Base-by-base conservation (phyloP, 345 rosid genomes). In the Arabis alpina region DNA sequence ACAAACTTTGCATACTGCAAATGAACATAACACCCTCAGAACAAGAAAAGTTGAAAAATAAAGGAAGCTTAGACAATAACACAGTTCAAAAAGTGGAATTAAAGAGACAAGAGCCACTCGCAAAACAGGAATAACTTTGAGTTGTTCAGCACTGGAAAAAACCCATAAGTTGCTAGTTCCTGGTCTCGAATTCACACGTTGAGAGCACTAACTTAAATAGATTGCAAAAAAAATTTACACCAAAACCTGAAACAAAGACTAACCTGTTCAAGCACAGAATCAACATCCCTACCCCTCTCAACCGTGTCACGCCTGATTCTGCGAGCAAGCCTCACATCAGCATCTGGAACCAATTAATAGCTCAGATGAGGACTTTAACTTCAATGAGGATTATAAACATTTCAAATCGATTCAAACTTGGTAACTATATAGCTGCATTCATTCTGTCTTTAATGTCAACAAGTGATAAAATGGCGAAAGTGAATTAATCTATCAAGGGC, bases 261-360 rank as follows among this genome's bases (percentile, higher is more conserved):
- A 69, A 87, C 98, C 93, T 92, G 98, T 79, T 92, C 98, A 79
- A 95, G 99, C 66, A 95, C 99, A 76, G 99, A 92, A 80, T 84
- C 79, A 60, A 95, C 70, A 66, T 92, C 99, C 83, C 99, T 82
- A 62, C 97, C 96, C 88, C 98, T 87, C 83, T 90, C 91, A 77
- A 92, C 94, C 0, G 92, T 95, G 76, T 95, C 99, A 76, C 99
- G 94, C 66, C 93, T 84, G 77, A 95, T 90, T 84, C 99, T 86
- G 32, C 99, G 97, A 82, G 99, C 99, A 81, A 95, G 98, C 84
- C 99, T 92, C 80, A 92, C 99, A 83, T 95, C 99, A 72, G 98
- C 97, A 88, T 95, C 99, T 95, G 83, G 36, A 82, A 81, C 11
- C 64, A 81, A 76, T 47, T 58, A 47, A 80, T 61, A 25, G 71